Conservation (phyloP, 2,329 filamentous ascomycete species). For the Calonectria crousiana region DNA sequence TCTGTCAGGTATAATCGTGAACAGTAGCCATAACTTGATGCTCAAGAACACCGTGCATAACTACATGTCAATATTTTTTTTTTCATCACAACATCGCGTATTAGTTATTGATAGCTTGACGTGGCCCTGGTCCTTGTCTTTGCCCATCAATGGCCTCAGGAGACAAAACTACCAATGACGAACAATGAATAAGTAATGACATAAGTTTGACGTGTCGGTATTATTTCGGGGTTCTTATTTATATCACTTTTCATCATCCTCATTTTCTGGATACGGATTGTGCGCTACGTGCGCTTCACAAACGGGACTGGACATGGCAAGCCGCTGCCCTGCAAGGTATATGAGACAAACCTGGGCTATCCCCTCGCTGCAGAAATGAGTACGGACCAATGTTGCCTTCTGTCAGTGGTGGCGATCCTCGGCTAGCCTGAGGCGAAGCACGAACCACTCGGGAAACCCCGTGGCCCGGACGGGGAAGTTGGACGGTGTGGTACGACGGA, state of each 20-base stretch:
- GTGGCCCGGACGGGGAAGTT: background rate
- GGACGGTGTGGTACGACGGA: background rate
- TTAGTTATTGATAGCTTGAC: background rate
- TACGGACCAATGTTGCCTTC: slow-evolving; percentile 19
- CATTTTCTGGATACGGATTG: background rate
- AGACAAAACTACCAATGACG: background rate
- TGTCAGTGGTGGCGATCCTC: slow-evolving; percentile 11
- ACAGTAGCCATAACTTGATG: background rate
- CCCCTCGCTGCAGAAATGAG: slow-evolving; percentile 19
- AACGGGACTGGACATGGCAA: background rate
- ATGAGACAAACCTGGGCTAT: slow-evolving; percentile 21
- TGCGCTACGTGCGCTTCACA: background rate
- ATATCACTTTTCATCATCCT: background rate
- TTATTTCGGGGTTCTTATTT: background rate
- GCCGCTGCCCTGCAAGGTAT: slow-evolving; percentile 2
- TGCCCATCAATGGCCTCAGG: background rate
- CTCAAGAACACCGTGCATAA: background rate
- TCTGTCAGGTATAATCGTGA: background rate
- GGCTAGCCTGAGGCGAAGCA: background rate
- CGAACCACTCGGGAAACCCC: background rate
- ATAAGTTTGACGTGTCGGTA: background rate
- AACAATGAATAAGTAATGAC: background rate
- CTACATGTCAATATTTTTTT: background rate
- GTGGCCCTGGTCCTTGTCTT: background rate
- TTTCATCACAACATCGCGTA: background rate